phyloP scores from a whole-genome alignment of 1,284 basidiomycete genomes.

The Gomphus bonarii region DNA sequence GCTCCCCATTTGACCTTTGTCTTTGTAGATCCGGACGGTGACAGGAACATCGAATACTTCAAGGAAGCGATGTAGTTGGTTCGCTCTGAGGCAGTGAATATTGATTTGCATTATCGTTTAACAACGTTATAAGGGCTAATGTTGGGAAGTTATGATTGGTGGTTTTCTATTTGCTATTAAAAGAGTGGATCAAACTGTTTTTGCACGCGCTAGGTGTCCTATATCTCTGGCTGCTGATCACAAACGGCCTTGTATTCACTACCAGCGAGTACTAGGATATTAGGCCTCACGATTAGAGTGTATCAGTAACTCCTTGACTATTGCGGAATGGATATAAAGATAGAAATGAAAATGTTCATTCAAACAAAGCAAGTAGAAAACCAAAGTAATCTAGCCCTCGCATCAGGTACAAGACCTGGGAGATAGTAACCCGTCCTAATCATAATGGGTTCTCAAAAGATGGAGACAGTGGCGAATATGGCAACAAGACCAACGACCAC shows the following conservation, averaged over 20 bases:
- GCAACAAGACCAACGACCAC: slow-evolving; percentile 39
- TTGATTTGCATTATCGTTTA: background rate
- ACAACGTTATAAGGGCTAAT: slow-evolving; percentile 45
- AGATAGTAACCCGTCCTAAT: background rate
- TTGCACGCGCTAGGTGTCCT: too few relatives aligned
- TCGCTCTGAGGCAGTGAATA: background rate
- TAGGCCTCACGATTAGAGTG: background rate
- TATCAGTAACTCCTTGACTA: background rate
- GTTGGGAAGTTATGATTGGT: slow-evolving; percentile 53
- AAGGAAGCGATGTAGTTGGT: background rate
- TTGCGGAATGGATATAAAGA: background rate
- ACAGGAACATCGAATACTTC: background rate
- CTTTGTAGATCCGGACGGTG: slow-evolving; percentile 54
- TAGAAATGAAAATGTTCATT: background rate
- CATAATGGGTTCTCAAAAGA: slow-evolving; percentile 38
- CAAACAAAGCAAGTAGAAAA: background rate
- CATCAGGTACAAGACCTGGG: background rate
- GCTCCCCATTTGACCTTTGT: slow-evolving; percentile 43
- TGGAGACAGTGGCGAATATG: slow-evolving; percentile 42
- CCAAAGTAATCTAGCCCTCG: background rate
- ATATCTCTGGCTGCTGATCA: too few relatives aligned
- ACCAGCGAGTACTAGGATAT: background rate
- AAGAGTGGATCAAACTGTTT: slow-evolving; percentile 15
- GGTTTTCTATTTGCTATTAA: slow-evolving; percentile 45
- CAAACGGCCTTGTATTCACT: too few relatives aligned